A percentile compares a stretch with the other conserved stretches of the same genome.
These are phyloP conservation scores for Pisolithus thermaeus DNA, from an alignment of 1,284 basidiomycete genomes.

Conservation along the genomic window DNA sequence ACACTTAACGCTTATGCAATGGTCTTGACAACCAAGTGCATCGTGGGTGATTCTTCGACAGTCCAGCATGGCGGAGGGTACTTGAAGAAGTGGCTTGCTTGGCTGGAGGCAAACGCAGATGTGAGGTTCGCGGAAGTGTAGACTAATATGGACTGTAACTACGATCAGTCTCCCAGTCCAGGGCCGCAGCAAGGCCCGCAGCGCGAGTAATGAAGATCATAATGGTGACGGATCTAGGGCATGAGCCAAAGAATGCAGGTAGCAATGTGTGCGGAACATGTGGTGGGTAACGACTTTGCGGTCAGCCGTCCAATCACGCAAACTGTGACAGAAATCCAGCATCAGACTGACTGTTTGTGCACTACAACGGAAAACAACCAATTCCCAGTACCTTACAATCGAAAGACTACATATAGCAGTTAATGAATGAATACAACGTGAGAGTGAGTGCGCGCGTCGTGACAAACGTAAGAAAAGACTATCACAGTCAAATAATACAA, in stretches of 20 bases:
- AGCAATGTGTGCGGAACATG: too few relatives aligned
- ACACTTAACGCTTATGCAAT: neutral
- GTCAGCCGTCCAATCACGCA: neutral
- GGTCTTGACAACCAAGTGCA: constrained; percentile 46
- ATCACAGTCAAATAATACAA: constrained; percentile 1
- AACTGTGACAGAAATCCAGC: neutral
- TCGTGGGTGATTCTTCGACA: constrained; percentile 89
- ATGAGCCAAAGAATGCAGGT: too few relatives aligned
- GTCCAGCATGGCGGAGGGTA: constrained; percentile 78
- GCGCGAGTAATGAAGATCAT: too few relatives aligned
- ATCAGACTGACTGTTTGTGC: neutral
- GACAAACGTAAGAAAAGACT: neutral
- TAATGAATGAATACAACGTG: neutral
- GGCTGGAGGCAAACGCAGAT: constrained; percentile 87
- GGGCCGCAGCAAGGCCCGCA: too few relatives aligned
- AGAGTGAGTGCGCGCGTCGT: neutral
- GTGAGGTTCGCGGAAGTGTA: constrained; percentile 68
- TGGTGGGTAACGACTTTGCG: too few relatives aligned
- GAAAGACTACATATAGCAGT: neutral
- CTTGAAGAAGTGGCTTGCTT: constrained; percentile 83
- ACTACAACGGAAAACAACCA: neutral
- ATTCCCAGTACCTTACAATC: neutral
- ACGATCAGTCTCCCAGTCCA: too few relatives aligned
- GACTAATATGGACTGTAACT: neutral
- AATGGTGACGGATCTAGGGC: too few relatives aligned